Conservation (phyloP, 2,329 filamentous ascomycete species). For the Arthrobotrys megalospora region DNA sequence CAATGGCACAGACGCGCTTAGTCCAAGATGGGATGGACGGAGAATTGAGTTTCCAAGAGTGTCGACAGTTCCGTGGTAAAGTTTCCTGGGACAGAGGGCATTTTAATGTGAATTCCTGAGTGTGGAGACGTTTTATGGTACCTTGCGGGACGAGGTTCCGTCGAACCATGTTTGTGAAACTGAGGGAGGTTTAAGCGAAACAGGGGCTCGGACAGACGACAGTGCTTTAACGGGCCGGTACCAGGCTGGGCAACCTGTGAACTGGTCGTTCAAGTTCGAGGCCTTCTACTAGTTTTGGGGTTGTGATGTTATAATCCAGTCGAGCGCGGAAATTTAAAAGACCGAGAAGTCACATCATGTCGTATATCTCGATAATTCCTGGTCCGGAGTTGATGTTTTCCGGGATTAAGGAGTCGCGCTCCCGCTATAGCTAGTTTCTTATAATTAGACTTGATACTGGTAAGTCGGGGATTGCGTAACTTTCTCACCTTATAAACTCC, state of each 20-base stretch:
- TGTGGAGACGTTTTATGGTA: slow-evolving; percentile 23
- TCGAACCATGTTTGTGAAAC: slow-evolving; percentile 26
- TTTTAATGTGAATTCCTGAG: not conserved
- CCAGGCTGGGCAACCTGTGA: slow-evolving; percentile 20
- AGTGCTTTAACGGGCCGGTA: slow-evolving; percentile 18
- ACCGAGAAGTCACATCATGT: not conserved
- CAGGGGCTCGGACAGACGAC: not conserved
- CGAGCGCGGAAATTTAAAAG: slow-evolving; percentile 13
- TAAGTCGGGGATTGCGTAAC: too few relatives aligned
- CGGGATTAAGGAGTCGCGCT: too few relatives aligned
- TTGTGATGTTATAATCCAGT: not conserved
- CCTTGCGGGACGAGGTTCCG: slow-evolving; percentile 44
- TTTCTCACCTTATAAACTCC: not conserved
- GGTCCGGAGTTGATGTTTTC: too few relatives aligned
- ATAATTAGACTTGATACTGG: too few relatives aligned
- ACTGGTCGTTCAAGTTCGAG: not conserved
- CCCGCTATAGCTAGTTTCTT: too few relatives aligned
- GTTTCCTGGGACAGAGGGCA: slow-evolving; percentile 2
- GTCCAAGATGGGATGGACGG: slow-evolving; percentile 7
- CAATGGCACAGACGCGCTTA: slow-evolving; percentile 20
- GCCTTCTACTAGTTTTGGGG: not conserved
- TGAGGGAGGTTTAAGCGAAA: slow-evolving; percentile 8
- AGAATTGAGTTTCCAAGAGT: slow-evolving; percentile 25
- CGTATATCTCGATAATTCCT: too few relatives aligned
- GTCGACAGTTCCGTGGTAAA: slow-evolving; percentile 25